Conservation (phyloP, 768 basidiomycete genomes). For the Lanmaoa pseudosensibilis region DNA sequence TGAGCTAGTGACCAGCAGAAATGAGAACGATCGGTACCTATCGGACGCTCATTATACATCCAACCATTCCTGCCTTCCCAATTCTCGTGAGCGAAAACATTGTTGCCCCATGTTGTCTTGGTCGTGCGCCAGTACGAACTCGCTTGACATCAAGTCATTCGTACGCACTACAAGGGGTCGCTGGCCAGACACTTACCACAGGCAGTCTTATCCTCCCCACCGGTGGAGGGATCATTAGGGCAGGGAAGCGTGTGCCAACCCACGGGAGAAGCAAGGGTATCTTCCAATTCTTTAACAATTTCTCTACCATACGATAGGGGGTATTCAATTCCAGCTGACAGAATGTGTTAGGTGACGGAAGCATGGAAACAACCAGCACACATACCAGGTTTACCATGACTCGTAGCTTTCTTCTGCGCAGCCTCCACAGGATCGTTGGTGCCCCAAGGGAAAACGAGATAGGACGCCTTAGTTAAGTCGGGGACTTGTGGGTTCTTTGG, state of each 20-base stretch:
- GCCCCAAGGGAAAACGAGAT: constrained; percentile 79
- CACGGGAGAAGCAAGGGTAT: constrained; percentile 75
- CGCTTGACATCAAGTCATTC: constrained; percentile 17
- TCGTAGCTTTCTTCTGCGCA: constrained; percentile 16
- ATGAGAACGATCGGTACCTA: constrained; percentile 32
- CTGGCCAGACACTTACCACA: constrained; percentile 10
- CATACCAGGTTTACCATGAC: constrained; percentile 19
- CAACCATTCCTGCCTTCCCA: constrained; percentile 72
- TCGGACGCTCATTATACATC: constrained; percentile 77
- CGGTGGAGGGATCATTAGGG: constrained; percentile 56
- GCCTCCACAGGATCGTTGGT: constrained; percentile 79
- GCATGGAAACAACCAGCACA: not conserved
- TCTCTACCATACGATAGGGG: constrained; percentile 27
- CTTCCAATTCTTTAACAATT: constrained; percentile 64
- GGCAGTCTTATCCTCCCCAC: constrained; percentile 8
- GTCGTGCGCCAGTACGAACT: constrained; percentile 56
- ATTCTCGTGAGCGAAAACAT: constrained; percentile 94
- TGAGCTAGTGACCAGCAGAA: not conserved
- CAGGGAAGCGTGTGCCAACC: constrained; percentile 92
- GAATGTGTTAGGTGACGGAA: not conserved
- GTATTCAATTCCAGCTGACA: not conserved
- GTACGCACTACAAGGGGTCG: too few relatives aligned
- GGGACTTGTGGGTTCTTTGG: constrained; percentile 16
- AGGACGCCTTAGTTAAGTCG: constrained; percentile 40
- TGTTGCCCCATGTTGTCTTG: constrained; percentile 86